phyloP scores from a whole-genome alignment of 306 rosid genomes.

The Vigna mungo region DNA sequence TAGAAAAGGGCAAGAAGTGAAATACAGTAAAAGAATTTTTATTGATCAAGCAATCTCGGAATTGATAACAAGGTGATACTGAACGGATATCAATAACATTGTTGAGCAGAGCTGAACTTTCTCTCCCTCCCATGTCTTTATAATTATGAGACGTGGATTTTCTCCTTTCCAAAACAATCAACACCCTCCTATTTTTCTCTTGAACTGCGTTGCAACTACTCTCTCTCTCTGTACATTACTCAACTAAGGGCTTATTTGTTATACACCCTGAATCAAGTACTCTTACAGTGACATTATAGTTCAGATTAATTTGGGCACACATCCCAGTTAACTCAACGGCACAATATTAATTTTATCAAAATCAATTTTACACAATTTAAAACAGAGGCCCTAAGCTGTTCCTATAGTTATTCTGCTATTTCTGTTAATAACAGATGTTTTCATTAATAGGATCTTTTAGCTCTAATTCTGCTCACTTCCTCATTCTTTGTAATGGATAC shows the following conservation, averaged over 20 bases:
- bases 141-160: neutral
- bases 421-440: slow-evolving; percentile 11
- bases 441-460: neutral
- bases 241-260: neutral
- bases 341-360: neutral
- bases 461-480: neutral
- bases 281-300: neutral
- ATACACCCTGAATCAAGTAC: neutral
- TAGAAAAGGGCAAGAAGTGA: neutral
- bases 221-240: neutral
- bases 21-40: neutral
- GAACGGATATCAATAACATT: neutral
- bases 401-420: slow-evolving; percentile 12
- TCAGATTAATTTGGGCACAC: neutral
- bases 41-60: neutral
- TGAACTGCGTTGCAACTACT: neutral
- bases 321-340: neutral
- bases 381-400: slow-evolving; percentile 8
- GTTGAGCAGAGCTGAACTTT: neutral
- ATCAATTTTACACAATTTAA: neutral
- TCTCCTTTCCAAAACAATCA: slow-evolving; percentile 3
- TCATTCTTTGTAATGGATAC: slow-evolving; percentile 5
- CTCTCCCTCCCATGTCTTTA: neutral
- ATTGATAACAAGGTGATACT: neutral
- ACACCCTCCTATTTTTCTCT: neutral